Evolutionary conservation across 2,329 filamentous ascomycete genomes (phyloP), one percentile per base, ranked within the genome.

Genomic region (Neophaeococcomyces aloes): DNA sequence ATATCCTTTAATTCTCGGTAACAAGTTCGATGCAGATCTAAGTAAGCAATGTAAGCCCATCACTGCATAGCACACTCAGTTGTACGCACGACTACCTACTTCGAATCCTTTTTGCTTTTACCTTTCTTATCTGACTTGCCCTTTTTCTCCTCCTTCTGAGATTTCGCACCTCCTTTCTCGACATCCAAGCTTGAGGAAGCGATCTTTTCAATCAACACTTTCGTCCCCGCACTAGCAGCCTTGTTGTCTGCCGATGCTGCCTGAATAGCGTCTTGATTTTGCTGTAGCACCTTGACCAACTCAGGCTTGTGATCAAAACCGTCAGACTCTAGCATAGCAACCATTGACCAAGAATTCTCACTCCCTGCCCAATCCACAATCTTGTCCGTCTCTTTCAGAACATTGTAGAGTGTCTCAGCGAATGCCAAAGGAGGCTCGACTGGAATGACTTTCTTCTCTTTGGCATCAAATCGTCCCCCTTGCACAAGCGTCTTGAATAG

Each of bases 401-500:
- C 69, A 4, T 81, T 78, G 61, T 89, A 96, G n/a, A 98, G 71
- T 38, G 83, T 68, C 51, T 83, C 75, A 48, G 85, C 79, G 61
- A 98, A 98, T 38, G 80, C 74, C 44, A 96, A 71, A 6, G 84
- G 74, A 13, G 87, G 86, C 38, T 87, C 78, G 2, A 83, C 73
- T 56, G 83, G 74, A 34, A 91, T 65, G 15, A 56, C 48, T 44
- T 72, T 78, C 64, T 86, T 86, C 2, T 77, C 72, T 33, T 72
- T 72, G 48, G 78, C 77, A 63, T 96, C 86, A 59, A 84, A 98
- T 46, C 79, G 80, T 19, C 93, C 91, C 32, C 91, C 91, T 43
- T 86, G 81, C 18, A 95, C 87, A 6, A 98, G 75, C 0, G 83
- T 83, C 68, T 94, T 95, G 56, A 96, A 74, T 80, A 95, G 83